Evolutionary conservation across 257 asterid genomes (phyloP).

Genomic region (Misopates orontium): DNA sequence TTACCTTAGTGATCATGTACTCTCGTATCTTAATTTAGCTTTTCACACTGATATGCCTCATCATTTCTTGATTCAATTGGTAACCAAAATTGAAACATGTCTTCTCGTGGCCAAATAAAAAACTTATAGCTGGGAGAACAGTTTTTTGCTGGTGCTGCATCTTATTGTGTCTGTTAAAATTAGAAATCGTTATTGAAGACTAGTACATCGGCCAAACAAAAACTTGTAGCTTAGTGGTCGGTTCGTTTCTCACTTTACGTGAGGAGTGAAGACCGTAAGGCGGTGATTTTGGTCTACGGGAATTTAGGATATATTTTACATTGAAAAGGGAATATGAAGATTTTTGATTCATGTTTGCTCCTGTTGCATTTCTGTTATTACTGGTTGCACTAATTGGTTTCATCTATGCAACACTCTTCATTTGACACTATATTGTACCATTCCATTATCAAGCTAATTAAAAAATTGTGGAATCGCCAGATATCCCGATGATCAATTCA

Average conservation of each 20-base stretch:
- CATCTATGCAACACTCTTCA: not conserved
- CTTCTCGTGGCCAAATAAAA: not conserved
- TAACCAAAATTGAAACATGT: constrained; percentile 3
- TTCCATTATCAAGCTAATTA: constrained; percentile 17
- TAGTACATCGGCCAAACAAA: not conserved
- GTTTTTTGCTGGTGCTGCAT: not conserved
- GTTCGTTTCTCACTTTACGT: not conserved
- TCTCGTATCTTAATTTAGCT: constrained; percentile 3
- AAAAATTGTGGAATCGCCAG: constrained; percentile 39
- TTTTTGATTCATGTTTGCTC: not conserved
- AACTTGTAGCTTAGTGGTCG: not conserved
- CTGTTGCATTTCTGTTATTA: constrained; percentile 4
- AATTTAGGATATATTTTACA: not conserved
- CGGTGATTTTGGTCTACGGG: not conserved
- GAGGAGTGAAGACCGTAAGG: not conserved
- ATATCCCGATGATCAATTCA: constrained; percentile 82
- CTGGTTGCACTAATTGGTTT: not conserved
- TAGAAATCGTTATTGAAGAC: too few relatives aligned
- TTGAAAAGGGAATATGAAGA: not conserved
- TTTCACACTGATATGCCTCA: constrained; percentile 8
- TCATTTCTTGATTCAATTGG: not conserved
- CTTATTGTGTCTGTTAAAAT: too few relatives aligned
- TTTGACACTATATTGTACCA: not conserved
- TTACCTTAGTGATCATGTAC: not conserved
- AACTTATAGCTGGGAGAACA: not conserved